Base-by-base conservation (phyloP, 495 filamentous ascomycete genomes). In the Terfezia claveryi region DNA sequence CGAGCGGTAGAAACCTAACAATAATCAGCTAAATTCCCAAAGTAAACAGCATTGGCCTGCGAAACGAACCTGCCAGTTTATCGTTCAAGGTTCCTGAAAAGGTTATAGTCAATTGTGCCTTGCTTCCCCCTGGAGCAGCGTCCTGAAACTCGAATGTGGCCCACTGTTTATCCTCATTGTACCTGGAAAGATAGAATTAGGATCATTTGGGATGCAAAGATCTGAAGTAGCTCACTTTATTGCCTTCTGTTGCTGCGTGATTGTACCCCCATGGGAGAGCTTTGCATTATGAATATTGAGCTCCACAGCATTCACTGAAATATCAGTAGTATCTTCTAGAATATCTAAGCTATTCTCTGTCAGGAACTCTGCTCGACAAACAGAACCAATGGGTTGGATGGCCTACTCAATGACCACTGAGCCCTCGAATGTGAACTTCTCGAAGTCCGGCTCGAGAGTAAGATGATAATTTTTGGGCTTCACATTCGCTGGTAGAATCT, bases 231-330 rank as follows among this genome's bases (percentile, higher is more conserved):
- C 7, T 61, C 56, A 73, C 66, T 67, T 71, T 50, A 72, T 32
- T 32, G 4, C 27, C 27, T 32, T 32, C 27, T 32, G 27, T 8
- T 50, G 53, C 37, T 59, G 17, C 11, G 70, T 69, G 38, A 61
- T 59, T 8, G 72, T 74, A 36, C 68, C 77, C 37, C 74, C 74
- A 20, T n/a, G 27, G 16, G 67, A 71, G 61, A 98, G 69, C 50
- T 74, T 77, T 58, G 82, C 83, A 56, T 73, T 78, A 65, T 89
- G 80, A 60, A 95, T 84, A 23, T 89, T 78, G 60, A 98, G 73
- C 61, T 95, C 83, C 59, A 86, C 71, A 53, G 83, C 80, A 68
- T 98, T 93, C 58, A 98, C 77, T 38, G 86, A 79, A 63, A 98
- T 80, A 23, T 84, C 86, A 59, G 73, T 85, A 58, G 85, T 83